Conservation (phyloP, 768 basidiomycete species). For the Crepidotus variabilis region DNA sequence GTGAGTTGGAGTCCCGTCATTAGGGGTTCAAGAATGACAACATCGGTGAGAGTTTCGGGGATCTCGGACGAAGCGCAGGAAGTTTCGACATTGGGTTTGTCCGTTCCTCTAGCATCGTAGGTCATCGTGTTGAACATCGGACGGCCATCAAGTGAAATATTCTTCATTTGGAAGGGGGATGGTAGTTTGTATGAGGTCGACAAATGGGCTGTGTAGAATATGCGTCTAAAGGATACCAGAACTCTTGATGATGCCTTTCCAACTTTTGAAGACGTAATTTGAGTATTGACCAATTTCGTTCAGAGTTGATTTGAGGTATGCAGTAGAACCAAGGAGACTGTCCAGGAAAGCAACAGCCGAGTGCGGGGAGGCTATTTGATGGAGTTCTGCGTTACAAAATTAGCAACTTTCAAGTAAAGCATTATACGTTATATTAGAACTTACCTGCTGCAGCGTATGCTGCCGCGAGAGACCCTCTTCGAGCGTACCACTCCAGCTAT, state of each 20-base stretch:
- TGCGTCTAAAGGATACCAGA: constrained; percentile 43
- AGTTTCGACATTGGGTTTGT: no score
- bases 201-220: neutral
- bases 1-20: neutral
- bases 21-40: neutral
- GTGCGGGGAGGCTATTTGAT: constrained; percentile 73
- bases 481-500: constrained; percentile 72
- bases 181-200: no score
- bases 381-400: constrained; percentile 50
- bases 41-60: neutral
- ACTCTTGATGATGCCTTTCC: constrained; percentile 69
- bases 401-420: neutral
- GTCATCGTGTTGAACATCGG: no score
- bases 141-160: no score
- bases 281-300: constrained; percentile 54
- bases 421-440: constrained; percentile 5
- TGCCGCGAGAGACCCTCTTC: constrained; percentile 58
- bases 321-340: constrained; percentile 50
- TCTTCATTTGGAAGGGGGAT: no score
- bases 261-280: constrained; percentile 62
- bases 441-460: constrained; percentile 71
- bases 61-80: neutral
- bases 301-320: constrained; percentile 39
- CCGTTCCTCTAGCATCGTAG: no score
- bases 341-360: constrained; percentile 68